A percentile compares a stretch with the other conserved stretches of the same genome.
phyloP scores from a whole-genome alignment of 208 protist genomes.

The Trypanosomatidae sp. region DNA sequence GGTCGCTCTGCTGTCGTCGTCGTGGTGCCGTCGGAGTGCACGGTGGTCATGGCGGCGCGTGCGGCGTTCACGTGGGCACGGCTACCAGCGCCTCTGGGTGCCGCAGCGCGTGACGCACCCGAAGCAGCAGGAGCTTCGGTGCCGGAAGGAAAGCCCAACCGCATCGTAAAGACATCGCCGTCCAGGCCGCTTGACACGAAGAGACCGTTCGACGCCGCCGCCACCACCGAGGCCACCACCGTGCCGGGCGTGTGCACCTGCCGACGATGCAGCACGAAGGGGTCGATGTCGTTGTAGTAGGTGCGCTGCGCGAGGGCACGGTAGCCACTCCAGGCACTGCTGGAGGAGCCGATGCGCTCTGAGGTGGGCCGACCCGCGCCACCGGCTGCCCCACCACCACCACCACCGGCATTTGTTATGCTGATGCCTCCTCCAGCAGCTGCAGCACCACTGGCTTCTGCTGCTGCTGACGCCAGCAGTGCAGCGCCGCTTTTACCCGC shows the following conservation, averaged over 20 bases:
- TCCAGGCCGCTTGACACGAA: conserved; percentile 43
- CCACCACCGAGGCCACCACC: conserved; percentile 35
- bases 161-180: conserved; percentile 37
- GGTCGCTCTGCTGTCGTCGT: conserved; percentile 4
- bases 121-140: too few relatives aligned
- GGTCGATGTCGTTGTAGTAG: conserved; percentile 23
- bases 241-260: conserved; percentile 34
- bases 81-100: too few relatives aligned
- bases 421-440: too few relatives aligned
- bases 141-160: conserved; percentile 16
- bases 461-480: conserved; percentile 3
- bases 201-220: conserved; percentile 22
- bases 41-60: neutral
- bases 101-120: too few relatives aligned
- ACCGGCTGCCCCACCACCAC: too few relatives aligned
- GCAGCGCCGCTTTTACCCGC: neutral
- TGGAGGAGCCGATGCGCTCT: conserved; percentile 24
- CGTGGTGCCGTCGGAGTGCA: neutral
- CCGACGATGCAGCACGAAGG: conserved; percentile 21
- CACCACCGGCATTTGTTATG: too few relatives aligned
- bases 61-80: too few relatives aligned
- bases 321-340: conserved; percentile 29
- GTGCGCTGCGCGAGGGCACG: conserved; percentile 24
- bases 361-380: conserved; percentile 1
- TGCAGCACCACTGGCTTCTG: too few relatives aligned